Conservation (phyloP, 306 rosid species). For the Lathyrus oleraceus region DNA sequence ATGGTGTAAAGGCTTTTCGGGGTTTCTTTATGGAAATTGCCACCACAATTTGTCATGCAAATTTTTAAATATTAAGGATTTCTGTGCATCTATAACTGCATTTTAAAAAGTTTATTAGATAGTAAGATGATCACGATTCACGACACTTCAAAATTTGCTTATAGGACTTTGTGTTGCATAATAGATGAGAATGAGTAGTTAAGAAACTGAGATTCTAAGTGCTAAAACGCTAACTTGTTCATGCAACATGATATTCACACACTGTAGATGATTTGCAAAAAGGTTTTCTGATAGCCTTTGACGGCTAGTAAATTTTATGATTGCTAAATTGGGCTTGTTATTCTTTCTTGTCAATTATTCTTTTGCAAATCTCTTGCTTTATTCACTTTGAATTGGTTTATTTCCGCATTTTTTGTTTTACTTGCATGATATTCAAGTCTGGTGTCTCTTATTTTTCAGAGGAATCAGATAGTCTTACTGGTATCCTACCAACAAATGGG, state of each 20-base stretch:
- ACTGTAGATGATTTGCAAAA: neutral
- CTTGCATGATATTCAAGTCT: slow-evolving; percentile 5
- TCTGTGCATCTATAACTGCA: neutral
- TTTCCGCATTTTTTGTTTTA: neutral
- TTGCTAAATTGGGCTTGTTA: neutral
- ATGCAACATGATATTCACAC: neutral
- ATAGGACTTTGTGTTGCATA: neutral
- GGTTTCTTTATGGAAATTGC: neutral
- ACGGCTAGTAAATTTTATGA: neutral
- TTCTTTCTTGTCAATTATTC: slow-evolving; percentile 5
- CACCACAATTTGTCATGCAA: neutral
- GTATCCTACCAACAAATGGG: slow-evolving; percentile 22
- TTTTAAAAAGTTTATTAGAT: neutral
- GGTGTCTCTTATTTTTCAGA: slow-evolving; percentile 36
- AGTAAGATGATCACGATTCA: neutral
- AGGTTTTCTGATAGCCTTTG: neutral
- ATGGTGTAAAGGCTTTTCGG: neutral
- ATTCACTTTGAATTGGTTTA: neutral
- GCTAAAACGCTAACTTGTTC: neutral
- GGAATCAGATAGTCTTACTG: slow-evolving; percentile 37
- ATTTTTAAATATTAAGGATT: neutral
- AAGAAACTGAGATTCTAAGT: too few species aligned
- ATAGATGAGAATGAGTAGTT: neutral
- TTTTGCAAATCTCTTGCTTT: slow-evolving; percentile 2
- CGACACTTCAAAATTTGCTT: neutral